phyloP scores from a whole-genome alignment of 179 eudicot genomes.

The Silene vulgaris region DNA sequence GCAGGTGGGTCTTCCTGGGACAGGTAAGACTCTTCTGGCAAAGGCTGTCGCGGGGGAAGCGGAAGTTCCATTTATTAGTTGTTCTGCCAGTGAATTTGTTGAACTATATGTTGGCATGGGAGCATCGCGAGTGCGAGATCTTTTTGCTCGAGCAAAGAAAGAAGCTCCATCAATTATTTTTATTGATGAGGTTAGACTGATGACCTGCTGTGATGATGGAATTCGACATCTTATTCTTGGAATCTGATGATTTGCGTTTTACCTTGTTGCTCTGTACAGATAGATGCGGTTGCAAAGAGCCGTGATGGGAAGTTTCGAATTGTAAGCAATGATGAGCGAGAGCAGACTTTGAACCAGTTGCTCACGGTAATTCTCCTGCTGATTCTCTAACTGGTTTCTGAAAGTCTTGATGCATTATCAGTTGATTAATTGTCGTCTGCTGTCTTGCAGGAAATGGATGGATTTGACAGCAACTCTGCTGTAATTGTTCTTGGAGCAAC shows the following conservation, averaged over 20 bases:
- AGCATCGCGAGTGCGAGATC: constrained; percentile 91
- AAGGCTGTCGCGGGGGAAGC: constrained; percentile 99
- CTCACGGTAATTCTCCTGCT: constrained; percentile 56
- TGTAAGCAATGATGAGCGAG: constrained; percentile 95
- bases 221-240: background rate
- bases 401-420: background rate
- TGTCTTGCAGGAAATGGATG: constrained; percentile 91
- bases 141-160: constrained; percentile 96
- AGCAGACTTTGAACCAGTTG: constrained; percentile 89
- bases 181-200: constrained; percentile 72
- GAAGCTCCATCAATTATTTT: constrained; percentile 92
- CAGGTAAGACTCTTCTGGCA: constrained; percentile 94
- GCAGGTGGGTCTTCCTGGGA: constrained; percentile 99
- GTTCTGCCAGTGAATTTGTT: constrained; percentile 96
- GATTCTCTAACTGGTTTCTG: background rate
- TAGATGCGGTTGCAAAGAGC: constrained; percentile 96
- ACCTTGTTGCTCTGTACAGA: constrained; percentile 43
- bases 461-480: constrained; percentile 92
- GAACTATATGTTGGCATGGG: constrained; percentile 98
- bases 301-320: constrained; percentile 87
- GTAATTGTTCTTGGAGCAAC: constrained; percentile 98
- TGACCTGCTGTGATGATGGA: background rate
- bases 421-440: constrained; percentile 1
- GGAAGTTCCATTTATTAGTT: constrained; percentile 89
- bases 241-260: constrained; percentile 6